Conservation (phyloP, 1,284 basidiomycete species). For the Anthracocystis setariae region DNA sequence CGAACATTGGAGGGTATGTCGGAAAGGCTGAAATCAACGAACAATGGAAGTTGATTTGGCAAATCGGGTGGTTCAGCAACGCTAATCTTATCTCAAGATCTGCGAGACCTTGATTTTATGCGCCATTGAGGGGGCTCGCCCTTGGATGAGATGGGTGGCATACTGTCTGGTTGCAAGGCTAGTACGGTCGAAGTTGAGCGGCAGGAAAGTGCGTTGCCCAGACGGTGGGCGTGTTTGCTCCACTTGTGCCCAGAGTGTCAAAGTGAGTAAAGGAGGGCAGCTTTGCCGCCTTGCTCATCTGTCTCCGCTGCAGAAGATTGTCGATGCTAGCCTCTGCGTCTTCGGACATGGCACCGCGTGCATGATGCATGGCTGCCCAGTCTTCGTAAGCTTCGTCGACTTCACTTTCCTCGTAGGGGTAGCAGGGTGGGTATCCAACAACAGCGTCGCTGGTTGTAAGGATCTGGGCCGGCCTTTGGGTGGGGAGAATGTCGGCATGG, state of each 20-base stretch:
- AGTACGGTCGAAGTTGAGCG: conserved; percentile 49
- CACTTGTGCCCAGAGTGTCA: conserved; percentile 23
- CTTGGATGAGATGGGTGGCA: background rate
- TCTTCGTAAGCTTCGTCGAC: conserved; percentile 44
- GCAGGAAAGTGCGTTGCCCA: conserved; percentile 45
- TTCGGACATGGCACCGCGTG: conserved; percentile 32
- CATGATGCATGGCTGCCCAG: conserved; percentile 48
- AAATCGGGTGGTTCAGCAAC: background rate
- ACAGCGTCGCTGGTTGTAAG: background rate
- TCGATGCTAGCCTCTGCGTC: conserved; percentile 40
- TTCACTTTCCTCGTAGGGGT: conserved; percentile 4
- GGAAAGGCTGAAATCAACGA: background rate
- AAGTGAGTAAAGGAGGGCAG: conserved; percentile 20
- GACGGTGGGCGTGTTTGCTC: conserved; percentile 32
- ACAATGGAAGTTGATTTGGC: conserved; percentile 2
- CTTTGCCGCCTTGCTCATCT: conserved; percentile 20
- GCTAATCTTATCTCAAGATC: conserved; percentile 4
- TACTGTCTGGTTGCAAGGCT: background rate
- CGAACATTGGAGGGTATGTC: conserved; percentile 3
- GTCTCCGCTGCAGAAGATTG: conserved; percentile 22
- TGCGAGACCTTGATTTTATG: background rate
- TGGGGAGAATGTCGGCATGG: conserved; percentile 11
- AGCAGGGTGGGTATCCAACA: background rate
- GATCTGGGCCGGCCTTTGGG: background rate
- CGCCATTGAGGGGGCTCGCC: background rate